Evolutionary conservation across 257 asterid species (phyloP), one percentile per base, ranked within the genome.

Genomic region (Cinchona pubescens): DNA sequence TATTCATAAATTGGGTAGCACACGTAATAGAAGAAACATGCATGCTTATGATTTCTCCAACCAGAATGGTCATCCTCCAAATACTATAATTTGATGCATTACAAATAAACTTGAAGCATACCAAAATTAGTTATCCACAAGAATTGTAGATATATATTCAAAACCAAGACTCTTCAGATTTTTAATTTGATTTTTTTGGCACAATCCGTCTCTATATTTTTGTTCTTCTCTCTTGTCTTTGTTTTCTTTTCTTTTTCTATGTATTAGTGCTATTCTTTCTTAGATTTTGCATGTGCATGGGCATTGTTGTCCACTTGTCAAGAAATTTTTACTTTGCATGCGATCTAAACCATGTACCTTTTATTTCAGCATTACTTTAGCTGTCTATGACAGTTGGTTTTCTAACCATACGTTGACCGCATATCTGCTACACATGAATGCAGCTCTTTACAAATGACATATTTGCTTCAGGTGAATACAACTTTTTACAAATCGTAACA

Each of bases 251-350:
- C 11, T 7, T 51, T 51, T 51, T 51, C 4, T 15, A 56, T 21
- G 2, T 5, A 51, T 58, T 29, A 27, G 8, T 27, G 35, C 21
- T 1, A 27, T 59, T 59, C 18, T 59, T 59, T 27, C 7, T 71
- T 49, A 19, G 5, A 16, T 35, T 53, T 53, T 40, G 74, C 69
- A 42, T 76, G 49, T 71, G 75, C 69, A 55, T 69, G 65, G 49
- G 37, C 43, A 14, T 23, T 15, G 38, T 25, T 13, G 15, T 23
- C 40, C 8, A 42, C 51, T 76, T 32, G 12, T 18, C 15, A n/a
- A 42, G 63, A 53, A 43, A 8, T 30, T 49, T n/a, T 67, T 37
- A n/a, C 27, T 56, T 72, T 76, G 80, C 80, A 70, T 70, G 76
- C 72, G 60, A 27, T 68, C 16, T 45, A 29, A 14, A 46, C 60